Evolutionary conservation across 2,329 filamentous ascomycete genomes (phyloP).

Genomic region (Monosporascus sp.): DNA sequence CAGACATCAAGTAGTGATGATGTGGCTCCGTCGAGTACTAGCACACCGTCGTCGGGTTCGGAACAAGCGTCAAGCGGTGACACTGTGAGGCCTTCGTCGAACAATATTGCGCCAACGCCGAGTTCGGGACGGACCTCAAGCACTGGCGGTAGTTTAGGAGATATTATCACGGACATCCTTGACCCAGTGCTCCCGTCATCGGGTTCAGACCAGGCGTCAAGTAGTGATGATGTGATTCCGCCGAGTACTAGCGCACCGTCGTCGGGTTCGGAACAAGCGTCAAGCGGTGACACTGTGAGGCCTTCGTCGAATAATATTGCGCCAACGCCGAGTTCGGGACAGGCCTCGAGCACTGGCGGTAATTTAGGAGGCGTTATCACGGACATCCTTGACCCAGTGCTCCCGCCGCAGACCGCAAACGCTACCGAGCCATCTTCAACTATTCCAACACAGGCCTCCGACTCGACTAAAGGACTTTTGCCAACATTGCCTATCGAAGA

Average conservation of each 20-base stretch:
- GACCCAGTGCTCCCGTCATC: background rate
- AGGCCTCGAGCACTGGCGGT: background rate
- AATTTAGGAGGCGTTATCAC: slow-evolving; percentile 14
- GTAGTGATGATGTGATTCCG: background rate
- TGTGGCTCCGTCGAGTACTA: background rate
- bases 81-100: background rate
- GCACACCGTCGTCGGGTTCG: background rate
- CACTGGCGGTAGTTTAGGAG: slow-evolving; percentile 9
- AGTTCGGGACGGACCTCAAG: background rate
- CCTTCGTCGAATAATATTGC: background rate
- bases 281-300: too few relatives aligned
- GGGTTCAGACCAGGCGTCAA: background rate
- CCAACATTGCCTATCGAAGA: too few relatives aligned
- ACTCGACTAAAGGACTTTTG: too few relatives aligned
- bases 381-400: background rate
- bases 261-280: background rate
- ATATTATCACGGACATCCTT: slow-evolving; percentile 3
- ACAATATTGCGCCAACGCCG: background rate
- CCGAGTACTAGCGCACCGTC: background rate
- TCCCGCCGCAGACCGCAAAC: background rate
- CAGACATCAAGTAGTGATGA: background rate
- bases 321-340: background rate
- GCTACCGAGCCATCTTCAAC: background rate
- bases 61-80: background rate
- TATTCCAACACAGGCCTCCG: too few relatives aligned